Evolutionary conservation across 768 basidiomycete species (phyloP), one percentile per base, ranked within the genome.

Genomic region (Cystofilobasidium macerans): DNA sequence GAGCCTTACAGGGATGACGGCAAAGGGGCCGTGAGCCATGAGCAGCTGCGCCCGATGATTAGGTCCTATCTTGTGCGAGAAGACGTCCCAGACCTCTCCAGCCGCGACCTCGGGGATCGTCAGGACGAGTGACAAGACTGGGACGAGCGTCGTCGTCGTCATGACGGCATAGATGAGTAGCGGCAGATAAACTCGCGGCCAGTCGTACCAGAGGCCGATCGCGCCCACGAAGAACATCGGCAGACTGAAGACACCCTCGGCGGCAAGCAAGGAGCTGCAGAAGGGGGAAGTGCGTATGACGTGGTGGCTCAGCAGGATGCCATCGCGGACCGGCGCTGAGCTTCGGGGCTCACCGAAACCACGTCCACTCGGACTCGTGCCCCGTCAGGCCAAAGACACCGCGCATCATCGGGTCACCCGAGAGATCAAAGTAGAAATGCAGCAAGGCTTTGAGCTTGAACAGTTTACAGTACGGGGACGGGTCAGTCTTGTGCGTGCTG

Each of bases 111-210:
- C 59, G 28, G 30, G 60, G 83, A 2, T 81, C 24, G 79, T 75
- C n/a, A 88, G 73, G 38, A 90, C 73, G 35, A 82, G 78, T 16
- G 79, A 75, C 57, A 92, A 73, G 72, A 86, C 88, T 0, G 89
- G 83, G 38, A 88, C 75, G 18, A 86, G 85, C 0, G 89, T 89
- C 0, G 88, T 91, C 0, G 82, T 79, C 3, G 88, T 86, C 0
- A 86, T 88, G 0, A 87, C 86, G 33, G 80, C 87, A 75, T 91
- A 92, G 33, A 85, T 74, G 12, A 86, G 78, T 18, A 92, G 76
- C 36, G 89, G 78, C 16, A 82, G 77, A 72, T 86, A 86, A 53
- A 85, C 81, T 18, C 75, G 74, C 9, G 75, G 78, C 1, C 79
- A 80, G 64, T 74, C 73, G 56, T 72, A 69, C 69, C 74, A 74